phyloP scores from a whole-genome alignment of 768 basidiomycete genomes.

The Crassisporium funariophilum region DNA sequence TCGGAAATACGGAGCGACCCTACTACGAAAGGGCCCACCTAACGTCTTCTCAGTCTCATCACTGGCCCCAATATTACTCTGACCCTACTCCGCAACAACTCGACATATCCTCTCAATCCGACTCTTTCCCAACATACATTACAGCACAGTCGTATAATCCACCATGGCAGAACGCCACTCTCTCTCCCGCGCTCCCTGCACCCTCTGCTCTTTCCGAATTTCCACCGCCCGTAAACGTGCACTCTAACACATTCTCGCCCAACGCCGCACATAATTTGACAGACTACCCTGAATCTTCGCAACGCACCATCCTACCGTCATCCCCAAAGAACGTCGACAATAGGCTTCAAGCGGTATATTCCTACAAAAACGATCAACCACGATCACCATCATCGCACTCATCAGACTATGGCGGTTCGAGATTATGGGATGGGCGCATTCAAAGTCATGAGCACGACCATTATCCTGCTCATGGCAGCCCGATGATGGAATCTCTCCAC shows the following conservation, averaged over 20 bases:
- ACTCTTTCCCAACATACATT: constrained; percentile 9
- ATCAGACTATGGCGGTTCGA: constrained; percentile 16
- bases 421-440: constrained; percentile 15
- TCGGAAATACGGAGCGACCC: not conserved
- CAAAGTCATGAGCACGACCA: not conserved
- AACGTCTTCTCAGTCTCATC: not conserved
- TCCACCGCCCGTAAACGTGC: not conserved
- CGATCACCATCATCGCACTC: constrained; percentile 24
- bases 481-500: not conserved
- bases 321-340: constrained; percentile 10
- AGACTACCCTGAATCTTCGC: constrained; percentile 25
- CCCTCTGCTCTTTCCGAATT: constrained; percentile 3
- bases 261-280: constrained; percentile 3
- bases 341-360: constrained; percentile 3
- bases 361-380: constrained; percentile 18
- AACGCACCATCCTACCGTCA: constrained; percentile 12
- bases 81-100: constrained; percentile 10
- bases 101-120: no score
- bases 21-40: constrained; percentile 15
- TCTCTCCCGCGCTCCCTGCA: constrained; percentile 3
- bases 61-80: constrained; percentile 17
- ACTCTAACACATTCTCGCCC: not conserved
- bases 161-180: constrained; percentile 10
- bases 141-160: constrained; percentile 8
- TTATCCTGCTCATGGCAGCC: not conserved